Percentiles rank a stretch among this genome's conserved stretches.
These are phyloP conservation scores for Guadua angustifolia DNA, from an alignment of 176 grass and related monocot species.

Conservation along the genomic window DNA sequence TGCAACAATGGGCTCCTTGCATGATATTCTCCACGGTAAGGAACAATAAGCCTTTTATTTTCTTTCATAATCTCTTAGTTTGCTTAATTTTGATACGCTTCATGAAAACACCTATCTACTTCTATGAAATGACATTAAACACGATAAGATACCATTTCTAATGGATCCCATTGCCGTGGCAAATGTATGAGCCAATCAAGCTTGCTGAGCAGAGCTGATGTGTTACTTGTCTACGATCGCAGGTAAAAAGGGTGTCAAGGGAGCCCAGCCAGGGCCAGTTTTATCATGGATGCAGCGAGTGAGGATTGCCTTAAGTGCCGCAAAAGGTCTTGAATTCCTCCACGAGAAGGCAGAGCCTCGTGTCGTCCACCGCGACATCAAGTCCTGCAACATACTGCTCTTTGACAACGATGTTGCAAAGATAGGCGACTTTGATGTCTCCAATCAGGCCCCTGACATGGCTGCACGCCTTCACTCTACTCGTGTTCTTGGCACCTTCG, in stretches of 20 bases:
- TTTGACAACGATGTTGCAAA: constrained; percentile 70
- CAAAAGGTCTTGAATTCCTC: constrained; percentile 74
- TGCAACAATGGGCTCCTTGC: constrained; percentile 77
- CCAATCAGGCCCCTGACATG: constrained; percentile 84
- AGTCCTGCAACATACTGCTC: constrained; percentile 86
- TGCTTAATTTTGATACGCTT: constrained; percentile 13
- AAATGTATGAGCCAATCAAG: constrained; percentile 4
- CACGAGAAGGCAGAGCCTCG: constrained; percentile 76
- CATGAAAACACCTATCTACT: neutral
- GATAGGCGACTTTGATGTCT: constrained; percentile 70
- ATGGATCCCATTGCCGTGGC: neutral
- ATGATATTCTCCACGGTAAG: constrained; percentile 86
- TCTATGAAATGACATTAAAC: neutral
- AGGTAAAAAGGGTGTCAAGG: constrained; percentile 87
- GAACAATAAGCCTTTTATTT: constrained; percentile 13
- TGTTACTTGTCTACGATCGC: neutral
- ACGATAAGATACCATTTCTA: neutral
- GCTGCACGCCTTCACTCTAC: constrained; percentile 86
- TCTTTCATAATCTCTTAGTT: neutral
- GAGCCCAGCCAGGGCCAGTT: constrained; percentile 68
- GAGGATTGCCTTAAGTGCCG: constrained; percentile 63
- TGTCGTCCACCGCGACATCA: constrained; percentile 85
- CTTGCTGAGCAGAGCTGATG: constrained; percentile 18
- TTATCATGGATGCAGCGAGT: constrained; percentile 71
- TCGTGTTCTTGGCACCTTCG: constrained; percentile 86